phyloP scores from a whole-genome alignment of 2,329 filamentous ascomycete genomes.

The Phialophora chinensis region DNA sequence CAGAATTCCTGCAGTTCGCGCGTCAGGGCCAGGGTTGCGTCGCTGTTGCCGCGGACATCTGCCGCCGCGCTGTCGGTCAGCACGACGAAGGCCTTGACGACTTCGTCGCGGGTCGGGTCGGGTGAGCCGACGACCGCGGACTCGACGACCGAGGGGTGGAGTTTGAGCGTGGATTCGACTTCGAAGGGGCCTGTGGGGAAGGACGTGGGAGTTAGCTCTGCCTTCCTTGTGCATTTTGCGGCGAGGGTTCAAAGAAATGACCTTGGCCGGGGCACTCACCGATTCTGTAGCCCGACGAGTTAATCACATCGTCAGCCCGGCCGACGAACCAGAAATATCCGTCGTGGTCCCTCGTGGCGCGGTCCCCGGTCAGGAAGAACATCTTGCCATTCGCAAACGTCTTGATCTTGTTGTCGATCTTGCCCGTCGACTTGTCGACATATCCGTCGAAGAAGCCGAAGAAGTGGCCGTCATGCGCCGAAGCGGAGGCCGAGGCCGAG shows the following conservation, averaged over 20 bases:
- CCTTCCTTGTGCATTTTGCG: no score
- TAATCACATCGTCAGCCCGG: constrained; percentile 49
- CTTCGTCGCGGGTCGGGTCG: constrained; percentile 47
- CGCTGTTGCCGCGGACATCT: background rate
- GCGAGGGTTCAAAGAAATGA: no score
- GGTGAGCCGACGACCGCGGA: constrained; percentile 51
- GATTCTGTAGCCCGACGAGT: constrained; percentile 48
- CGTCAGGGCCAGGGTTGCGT: constrained; percentile 35
- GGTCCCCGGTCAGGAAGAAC: constrained; percentile 49
- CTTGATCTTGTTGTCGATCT: constrained; percentile 34
- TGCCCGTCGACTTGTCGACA: constrained; percentile 32
- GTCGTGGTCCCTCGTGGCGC: constrained; percentile 44
- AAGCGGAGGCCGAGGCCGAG: background rate
- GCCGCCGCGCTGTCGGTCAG: constrained; percentile 36
- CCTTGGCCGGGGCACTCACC: constrained; percentile 33
- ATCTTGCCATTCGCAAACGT: constrained; percentile 28
- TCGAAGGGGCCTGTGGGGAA: constrained; percentile 47
- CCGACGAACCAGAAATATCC: constrained; percentile 49
- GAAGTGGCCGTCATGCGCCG: constrained; percentile 20
- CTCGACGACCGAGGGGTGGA: constrained; percentile 49
- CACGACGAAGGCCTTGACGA: constrained; percentile 52
- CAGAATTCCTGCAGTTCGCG: constrained; percentile 50
- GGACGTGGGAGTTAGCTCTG: background rate
- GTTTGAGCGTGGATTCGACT: constrained; percentile 51
- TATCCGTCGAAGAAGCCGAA: constrained; percentile 39